Evolutionary conservation across 306 rosid genomes (phyloP), one percentile per base, ranked within the genome.

Genomic region (Medicago ruthenica): DNA sequence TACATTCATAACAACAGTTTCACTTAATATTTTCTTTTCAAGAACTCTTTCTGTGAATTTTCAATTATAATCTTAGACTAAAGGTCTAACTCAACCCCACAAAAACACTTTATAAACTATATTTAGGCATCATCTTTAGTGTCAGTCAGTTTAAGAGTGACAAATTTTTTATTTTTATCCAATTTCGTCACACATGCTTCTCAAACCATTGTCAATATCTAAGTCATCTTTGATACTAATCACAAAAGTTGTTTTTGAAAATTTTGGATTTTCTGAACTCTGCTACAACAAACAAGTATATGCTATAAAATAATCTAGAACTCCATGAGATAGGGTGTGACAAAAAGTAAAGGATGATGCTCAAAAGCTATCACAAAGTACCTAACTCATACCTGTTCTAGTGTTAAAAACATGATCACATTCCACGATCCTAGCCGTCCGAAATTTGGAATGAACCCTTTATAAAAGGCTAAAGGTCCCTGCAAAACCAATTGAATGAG

Each of bases 401-500:
- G 82, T 66, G 98, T 92, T 77, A 95, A 86, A 77, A 95, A 95
- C 98, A 95, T 95, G 86, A 95, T 87, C 84, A 95, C 98, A 62
- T 95, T 95, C 98, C 98, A 95, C 3, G 98, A 92, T 85, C 98
- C 98, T 50, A 95, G 86, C 77, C 98, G 88, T 73, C 97, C 96
- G 51, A 90, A 95, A 84, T 92, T 92, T 9, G 98, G 97, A 40
- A 92, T 84, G 85, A 95, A 95, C 16, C 98, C 98, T 84, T 95
- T 92, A 67, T 95, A 95, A 80, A 95, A 95, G 31, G 98, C 97
- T 22, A 89, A 67, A 73, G 96, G 97, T 75, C 98, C 98, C 98
- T 95, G 91, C 81, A 87, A 80, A 39, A 76, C 55, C 79, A 71
- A 71, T 66, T 36, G 37, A 50, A 41, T 44, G 22, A 58, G 62